A percentile compares a stretch with the other conserved stretches of the same genome.
These are phyloP conservation scores for Lipomyces yarrowii DNA, from an alignment of 1,139 yeast genomes.

Conservation along the genomic window DNA sequence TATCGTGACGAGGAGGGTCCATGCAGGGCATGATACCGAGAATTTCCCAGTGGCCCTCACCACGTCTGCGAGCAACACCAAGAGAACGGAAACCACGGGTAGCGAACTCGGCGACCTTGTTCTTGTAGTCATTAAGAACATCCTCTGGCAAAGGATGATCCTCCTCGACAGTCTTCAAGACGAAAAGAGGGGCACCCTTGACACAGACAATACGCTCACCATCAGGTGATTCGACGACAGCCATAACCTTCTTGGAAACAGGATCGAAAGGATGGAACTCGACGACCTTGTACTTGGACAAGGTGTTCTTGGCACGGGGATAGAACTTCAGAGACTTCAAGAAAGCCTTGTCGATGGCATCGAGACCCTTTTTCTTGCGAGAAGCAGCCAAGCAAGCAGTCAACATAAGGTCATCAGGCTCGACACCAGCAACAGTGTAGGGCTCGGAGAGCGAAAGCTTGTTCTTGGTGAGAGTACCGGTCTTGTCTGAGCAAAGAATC, in stretches of 20 bases:
- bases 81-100: conserved; percentile 74
- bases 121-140: conserved; percentile 64
- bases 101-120: conserved; percentile 73
- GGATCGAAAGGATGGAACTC: conserved; percentile 76
- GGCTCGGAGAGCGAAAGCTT: conserved; percentile 96
- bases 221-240: conserved; percentile 67
- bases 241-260: conserved; percentile 70
- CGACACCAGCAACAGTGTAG: conserved; percentile 99
- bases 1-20: conserved; percentile 77
- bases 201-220: conserved; percentile 70
- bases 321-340: conserved; percentile 72
- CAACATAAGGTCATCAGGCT: conserved; percentile 94
- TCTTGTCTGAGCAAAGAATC: conserved; percentile 97
- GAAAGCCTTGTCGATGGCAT: conserved; percentile 97
- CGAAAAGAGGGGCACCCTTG: conserved; percentile 74
- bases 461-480: conserved; percentile 99
- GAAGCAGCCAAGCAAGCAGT: conserved; percentile 99
- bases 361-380: conserved; percentile 98
- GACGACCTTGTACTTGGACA: conserved; percentile 65
- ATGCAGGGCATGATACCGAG: conserved; percentile 74
- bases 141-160: conserved; percentile 69
- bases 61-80: conserved; percentile 75
- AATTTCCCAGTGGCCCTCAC: conserved; percentile 72
- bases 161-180: conserved; percentile 68
- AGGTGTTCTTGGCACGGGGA: conserved; percentile 66